Percentiles rank a stretch among this genome's conserved stretches.
phyloP scores from a whole-genome alignment of 257 asterid species.

The Coffea eugenioides region DNA sequence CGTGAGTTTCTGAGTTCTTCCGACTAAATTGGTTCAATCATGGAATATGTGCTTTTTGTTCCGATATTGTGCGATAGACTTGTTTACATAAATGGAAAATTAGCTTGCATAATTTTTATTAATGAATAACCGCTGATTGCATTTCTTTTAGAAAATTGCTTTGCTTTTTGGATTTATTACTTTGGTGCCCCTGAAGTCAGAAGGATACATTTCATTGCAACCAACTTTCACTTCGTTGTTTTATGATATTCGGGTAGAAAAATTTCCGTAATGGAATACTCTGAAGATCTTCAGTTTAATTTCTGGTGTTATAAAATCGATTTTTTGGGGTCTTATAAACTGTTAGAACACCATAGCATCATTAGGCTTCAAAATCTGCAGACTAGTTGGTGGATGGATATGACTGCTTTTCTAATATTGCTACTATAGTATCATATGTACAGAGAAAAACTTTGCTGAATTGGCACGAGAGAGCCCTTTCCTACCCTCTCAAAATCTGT shows the following conservation, averaged over 20 bases:
- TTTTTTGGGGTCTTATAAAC: not conserved
- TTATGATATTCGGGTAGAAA: not conserved
- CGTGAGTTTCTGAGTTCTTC: too few species aligned
- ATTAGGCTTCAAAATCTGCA: not conserved
- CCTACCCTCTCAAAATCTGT: conserved; percentile 64
- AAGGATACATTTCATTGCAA: too few species aligned
- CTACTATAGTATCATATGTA: not conserved
- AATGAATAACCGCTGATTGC: not conserved
- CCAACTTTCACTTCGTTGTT: not conserved
- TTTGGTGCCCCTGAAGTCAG: too few species aligned
- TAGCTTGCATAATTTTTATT: not conserved
- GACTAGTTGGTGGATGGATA: not conserved
- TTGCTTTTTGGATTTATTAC: too few species aligned
- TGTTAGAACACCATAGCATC: not conserved
- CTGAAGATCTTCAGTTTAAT: not conserved
- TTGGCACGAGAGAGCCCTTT: conserved; percentile 1
- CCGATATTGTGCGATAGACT: too few species aligned
- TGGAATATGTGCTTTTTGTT: too few species aligned
- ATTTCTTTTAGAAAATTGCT: not conserved
- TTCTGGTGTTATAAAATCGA: not conserved
- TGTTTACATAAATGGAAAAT: not conserved
- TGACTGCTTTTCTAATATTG: not conserved
- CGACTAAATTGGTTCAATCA: too few species aligned
- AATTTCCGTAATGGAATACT: too few species aligned
- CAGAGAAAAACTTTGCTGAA: not conserved